These are phyloP conservation scores for Ophiostoma sp. DNA, from an alignment of 2,329 filamentous ascomycete species.

Conservation along the genomic window DNA sequence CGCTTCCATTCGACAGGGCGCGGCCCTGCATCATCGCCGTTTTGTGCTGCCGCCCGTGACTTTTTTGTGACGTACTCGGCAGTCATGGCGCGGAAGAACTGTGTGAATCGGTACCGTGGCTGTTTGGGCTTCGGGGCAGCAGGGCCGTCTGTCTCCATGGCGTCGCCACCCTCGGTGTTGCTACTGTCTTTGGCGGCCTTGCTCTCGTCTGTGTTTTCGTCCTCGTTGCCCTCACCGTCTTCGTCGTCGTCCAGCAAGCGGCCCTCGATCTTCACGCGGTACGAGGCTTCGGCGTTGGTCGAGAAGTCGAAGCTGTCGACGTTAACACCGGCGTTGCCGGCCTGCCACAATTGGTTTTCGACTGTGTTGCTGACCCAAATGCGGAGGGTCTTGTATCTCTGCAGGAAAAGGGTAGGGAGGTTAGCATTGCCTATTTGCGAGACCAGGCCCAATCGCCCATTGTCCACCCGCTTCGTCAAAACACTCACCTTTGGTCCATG, in stretches of 20 bases:
- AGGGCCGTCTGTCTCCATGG: conserved; percentile 62
- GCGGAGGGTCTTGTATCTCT: conserved; percentile 80
- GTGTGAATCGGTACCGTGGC: conserved; percentile 59
- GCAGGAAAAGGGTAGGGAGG: not conserved
- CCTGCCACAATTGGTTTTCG: conserved; percentile 93
- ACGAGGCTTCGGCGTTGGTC: conserved; percentile 74
- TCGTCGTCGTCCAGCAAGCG: conserved; percentile 72
- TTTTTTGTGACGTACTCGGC: conserved; percentile 67
- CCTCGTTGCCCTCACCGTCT: conserved; percentile 47
- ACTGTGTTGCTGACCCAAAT: conserved; percentile 95
- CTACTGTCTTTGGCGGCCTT: conserved; percentile 47
- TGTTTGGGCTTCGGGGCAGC: conserved; percentile 37
- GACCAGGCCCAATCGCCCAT: not conserved
- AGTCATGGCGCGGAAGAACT: conserved; percentile 79
- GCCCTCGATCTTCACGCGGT: conserved; percentile 89
- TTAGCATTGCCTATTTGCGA: not conserved
- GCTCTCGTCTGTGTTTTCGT: not conserved
- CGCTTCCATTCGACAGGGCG: conserved; percentile 82
- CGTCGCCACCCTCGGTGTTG: conserved; percentile 46
- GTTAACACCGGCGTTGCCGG: conserved; percentile 61
- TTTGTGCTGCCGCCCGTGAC: conserved; percentile 34
- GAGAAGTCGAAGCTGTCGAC: conserved; percentile 80
- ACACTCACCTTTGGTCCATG: conserved; percentile 41
- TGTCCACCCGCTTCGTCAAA: not conserved
- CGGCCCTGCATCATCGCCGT: not conserved